Conservation (phyloP, 257 asterid species). For the Solanum neorickii region DNA sequence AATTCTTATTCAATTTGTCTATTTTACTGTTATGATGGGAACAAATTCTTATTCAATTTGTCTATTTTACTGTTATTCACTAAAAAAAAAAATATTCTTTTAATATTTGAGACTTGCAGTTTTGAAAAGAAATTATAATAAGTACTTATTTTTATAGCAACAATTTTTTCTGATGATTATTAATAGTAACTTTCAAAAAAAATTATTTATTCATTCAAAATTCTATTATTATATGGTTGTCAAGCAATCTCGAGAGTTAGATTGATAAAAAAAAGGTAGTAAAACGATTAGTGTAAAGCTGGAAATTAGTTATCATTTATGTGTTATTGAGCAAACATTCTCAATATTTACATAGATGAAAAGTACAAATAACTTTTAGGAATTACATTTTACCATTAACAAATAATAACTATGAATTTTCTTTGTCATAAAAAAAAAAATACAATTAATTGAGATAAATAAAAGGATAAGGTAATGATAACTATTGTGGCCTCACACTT, state of each 20-base stretch:
- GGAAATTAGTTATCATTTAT: background rate
- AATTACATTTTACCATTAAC: too few relatives aligned
- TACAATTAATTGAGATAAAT: background rate
- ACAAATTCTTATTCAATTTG: background rate
- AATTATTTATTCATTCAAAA: background rate
- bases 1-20: background rate
- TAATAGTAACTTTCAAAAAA: background rate
- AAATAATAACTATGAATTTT: too few relatives aligned
- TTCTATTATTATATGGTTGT: background rate
- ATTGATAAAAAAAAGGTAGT: background rate
- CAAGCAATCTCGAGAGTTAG: background rate
- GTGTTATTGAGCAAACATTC: background rate
- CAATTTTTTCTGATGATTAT: background rate
- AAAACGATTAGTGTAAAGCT: background rate
- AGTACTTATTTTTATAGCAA: background rate
- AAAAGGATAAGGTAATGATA: conserved; percentile 8
- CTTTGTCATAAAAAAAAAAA: too few relatives aligned
- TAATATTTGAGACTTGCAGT: background rate
- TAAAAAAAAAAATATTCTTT: background rate
- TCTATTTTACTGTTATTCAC: background rate
- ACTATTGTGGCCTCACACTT: background rate
- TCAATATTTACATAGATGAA: background rate
- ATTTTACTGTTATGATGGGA: background rate
- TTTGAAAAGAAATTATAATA: too few relatives aligned
- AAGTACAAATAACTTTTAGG: background rate